These are phyloP conservation scores for Geotrichum ghanense DNA, from an alignment of 805 yeast genomes.

Conservation along the genomic window DNA sequence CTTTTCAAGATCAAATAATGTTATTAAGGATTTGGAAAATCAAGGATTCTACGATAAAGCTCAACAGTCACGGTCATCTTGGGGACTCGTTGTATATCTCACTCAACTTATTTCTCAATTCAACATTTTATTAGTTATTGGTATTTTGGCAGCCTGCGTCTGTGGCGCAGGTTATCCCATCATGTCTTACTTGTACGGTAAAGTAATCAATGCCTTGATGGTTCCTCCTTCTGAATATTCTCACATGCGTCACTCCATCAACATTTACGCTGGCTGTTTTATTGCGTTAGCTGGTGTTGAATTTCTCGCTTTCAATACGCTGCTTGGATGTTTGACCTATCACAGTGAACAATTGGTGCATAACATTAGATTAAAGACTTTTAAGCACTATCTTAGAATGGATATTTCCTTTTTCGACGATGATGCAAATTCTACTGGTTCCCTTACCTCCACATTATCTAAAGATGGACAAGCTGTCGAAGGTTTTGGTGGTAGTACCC, in stretches of 20 bases:
- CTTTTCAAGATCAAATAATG: neutral
- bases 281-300: constrained; percentile 26
- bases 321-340: constrained; percentile 17
- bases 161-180: constrained; percentile 30
- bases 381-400: constrained; percentile 26
- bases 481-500: constrained; percentile 31
- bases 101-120: constrained; percentile 19
- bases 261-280: constrained; percentile 25
- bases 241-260: constrained; percentile 26
- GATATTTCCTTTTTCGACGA: constrained; percentile 28
- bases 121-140: constrained; percentile 16
- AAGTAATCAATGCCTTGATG: constrained; percentile 24
- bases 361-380: constrained; percentile 22
- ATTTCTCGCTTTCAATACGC: constrained; percentile 15
- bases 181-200: constrained; percentile 28
- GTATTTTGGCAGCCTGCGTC: constrained; percentile 19
- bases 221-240: constrained; percentile 22
- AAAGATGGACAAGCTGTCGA: constrained; percentile 30
- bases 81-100: constrained; percentile 12
- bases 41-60: neutral
- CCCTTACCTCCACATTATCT: constrained; percentile 28
- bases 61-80: constrained; percentile 3
- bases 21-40: constrained; percentile 5
- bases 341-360: constrained; percentile 26
- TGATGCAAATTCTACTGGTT: constrained; percentile 28